Percentiles rank a stretch among this genome's conserved stretches.
These are phyloP conservation scores for Mycena metata DNA, from an alignment of 768 basidiomycete species.

Conservation along the genomic window DNA sequence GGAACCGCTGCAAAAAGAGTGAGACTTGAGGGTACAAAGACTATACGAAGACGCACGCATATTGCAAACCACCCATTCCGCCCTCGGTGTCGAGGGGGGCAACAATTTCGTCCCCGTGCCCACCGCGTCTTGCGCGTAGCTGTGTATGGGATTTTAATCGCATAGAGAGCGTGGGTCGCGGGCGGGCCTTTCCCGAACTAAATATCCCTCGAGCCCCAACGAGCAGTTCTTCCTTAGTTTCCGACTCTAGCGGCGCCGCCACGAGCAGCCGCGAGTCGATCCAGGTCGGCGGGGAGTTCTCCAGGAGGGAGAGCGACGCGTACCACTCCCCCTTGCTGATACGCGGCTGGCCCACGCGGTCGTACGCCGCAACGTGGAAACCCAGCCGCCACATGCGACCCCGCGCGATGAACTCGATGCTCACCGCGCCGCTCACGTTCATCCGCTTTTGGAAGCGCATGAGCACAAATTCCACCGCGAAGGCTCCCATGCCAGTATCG, in stretches of 20 bases:
- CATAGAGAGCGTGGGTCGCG: conserved; percentile 43
- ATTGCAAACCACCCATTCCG: conserved; percentile 49
- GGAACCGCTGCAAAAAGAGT: conserved; percentile 41
- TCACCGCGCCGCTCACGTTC: conserved; percentile 67
- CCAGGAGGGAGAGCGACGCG: conserved; percentile 53
- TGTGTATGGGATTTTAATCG: conserved; percentile 43
- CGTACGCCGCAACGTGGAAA: conserved; percentile 50
- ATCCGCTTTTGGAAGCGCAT: conserved; percentile 80
- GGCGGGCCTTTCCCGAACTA: conserved; percentile 29
- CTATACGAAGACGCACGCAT: conserved; percentile 51
- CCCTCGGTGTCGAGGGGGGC: conserved; percentile 45
- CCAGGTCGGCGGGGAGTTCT: conserved; percentile 59
- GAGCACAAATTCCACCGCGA: conserved; percentile 65
- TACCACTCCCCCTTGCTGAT: conserved; percentile 41
- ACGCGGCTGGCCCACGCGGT: conserved; percentile 11
- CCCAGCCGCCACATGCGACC: conserved; percentile 69
- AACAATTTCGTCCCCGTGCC: conserved; percentile 42
- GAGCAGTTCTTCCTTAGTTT: conserved; percentile 18
- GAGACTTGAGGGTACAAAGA: neutral
- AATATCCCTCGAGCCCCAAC: conserved; percentile 29
- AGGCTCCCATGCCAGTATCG: conserved; percentile 63
- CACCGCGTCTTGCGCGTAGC: conserved; percentile 12
- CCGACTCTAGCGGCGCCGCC: conserved; percentile 41
- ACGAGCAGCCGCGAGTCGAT: conserved; percentile 57
- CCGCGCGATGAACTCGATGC: conserved; percentile 76